phyloP scores from a whole-genome alignment of 2,329 filamentous ascomycete genomes.

The Apiospora phragmitis region DNA sequence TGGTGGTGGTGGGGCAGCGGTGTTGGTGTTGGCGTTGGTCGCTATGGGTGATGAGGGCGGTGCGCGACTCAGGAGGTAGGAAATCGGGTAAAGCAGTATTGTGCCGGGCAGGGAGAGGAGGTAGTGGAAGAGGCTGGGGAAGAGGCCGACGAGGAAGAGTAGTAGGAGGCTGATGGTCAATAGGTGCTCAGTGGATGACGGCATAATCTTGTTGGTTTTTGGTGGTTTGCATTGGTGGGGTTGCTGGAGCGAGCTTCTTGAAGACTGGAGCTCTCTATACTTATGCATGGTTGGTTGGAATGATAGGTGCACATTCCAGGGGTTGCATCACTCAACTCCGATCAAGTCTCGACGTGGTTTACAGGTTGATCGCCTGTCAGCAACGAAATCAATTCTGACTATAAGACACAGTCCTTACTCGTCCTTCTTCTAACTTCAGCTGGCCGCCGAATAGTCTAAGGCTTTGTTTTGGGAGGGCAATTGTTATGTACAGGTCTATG shows the following conservation, averaged over 20 bases:
- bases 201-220: constrained; percentile 31
- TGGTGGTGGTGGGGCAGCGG: constrained; percentile 16
- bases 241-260: not conserved
- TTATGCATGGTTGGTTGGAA: not conserved
- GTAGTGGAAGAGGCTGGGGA: constrained; percentile 53
- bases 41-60: constrained; percentile 13
- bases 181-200: constrained; percentile 40
- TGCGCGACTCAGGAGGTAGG: constrained; percentile 14
- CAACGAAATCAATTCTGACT: constrained; percentile 6
- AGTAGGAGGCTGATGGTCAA: constrained; percentile 45
- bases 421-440: not conserved
- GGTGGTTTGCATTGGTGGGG: constrained; percentile 10
- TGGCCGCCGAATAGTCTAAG: not conserved
- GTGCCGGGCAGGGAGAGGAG: constrained; percentile 50
- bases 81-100: constrained; percentile 34
- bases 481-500: constrained; percentile 8
- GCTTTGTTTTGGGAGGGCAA: not conserved
- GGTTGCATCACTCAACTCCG: not conserved
- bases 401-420: not conserved
- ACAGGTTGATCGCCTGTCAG: constrained; percentile 2
- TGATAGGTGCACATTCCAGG: not conserved
- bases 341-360: not conserved
- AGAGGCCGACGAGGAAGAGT: constrained; percentile 52
- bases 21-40: constrained; percentile 12
- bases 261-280: not conserved